Evolutionary conservation across 2,329 filamentous ascomycete species (phyloP).

Genomic region (Verticillium isaacii): DNA sequence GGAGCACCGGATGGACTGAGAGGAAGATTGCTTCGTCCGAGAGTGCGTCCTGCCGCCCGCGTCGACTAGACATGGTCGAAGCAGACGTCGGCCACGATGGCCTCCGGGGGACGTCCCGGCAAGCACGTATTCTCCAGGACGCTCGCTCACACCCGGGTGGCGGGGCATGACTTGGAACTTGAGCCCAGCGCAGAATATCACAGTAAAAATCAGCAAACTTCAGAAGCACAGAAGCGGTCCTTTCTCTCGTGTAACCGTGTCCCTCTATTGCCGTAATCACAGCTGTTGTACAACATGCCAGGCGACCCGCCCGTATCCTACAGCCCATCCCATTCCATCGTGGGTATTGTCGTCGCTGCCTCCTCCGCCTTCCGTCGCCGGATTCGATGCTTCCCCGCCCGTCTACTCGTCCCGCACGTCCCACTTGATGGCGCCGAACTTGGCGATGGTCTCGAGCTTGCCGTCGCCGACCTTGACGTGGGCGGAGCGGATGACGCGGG

Average conservation of each 20-base stretch:
- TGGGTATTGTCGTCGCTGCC: not conserved
- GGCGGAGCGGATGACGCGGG: conserved; percentile 80
- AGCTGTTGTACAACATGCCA: not conserved
- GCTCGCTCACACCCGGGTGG: not conserved
- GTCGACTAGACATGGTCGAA: too few species aligned
- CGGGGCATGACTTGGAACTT: not conserved
- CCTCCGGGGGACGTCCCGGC: too few species aligned
- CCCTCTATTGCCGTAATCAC: not conserved
- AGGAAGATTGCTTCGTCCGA: not conserved
- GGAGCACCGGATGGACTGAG: not conserved
- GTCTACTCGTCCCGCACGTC: conserved; percentile 11
- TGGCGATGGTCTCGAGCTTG: conserved; percentile 45
- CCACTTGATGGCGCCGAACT: conserved; percentile 48
- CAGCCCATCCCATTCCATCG: not conserved
- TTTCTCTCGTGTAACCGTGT: conserved; percentile 4
- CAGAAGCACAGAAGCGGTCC: conserved; percentile 2
- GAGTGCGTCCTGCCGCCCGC: too few species aligned
- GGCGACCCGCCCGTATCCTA: not conserved
- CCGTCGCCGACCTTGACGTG: conserved; percentile 79
- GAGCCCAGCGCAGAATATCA: not conserved
- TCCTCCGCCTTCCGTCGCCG: not conserved
- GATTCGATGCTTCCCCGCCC: not conserved
- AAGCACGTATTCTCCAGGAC: too few species aligned
- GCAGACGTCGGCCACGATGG: too few species aligned
- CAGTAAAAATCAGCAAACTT: conserved; percentile 15